These are phyloP conservation scores for Plasmodium gonderi DNA, from an alignment of 169 alveolate species.

Conservation along the genomic window DNA sequence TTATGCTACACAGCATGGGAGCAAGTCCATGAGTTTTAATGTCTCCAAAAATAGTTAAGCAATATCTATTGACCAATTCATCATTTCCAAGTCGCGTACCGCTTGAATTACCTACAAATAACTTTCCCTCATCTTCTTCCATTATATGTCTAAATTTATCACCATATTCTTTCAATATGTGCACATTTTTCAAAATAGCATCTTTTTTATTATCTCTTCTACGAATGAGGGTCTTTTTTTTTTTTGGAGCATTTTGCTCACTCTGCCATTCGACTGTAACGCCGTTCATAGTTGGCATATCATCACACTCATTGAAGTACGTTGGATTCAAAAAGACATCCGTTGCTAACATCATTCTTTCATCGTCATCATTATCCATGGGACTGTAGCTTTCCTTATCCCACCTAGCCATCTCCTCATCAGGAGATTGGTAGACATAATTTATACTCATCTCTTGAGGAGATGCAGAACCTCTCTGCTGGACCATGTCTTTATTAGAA, in stretches of 20 bases:
- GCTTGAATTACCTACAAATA: background rate
- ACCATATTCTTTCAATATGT: conserved; percentile 12
- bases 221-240: background rate
- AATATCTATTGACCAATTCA: background rate
- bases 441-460: no score
- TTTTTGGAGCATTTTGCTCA: background rate
- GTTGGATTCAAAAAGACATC: background rate
- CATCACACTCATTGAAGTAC: background rate
- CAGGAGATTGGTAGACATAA: no score
- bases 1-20: background rate
- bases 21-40: background rate
- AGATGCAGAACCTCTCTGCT: background rate
- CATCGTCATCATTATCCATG: no score
- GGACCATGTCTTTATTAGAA: background rate
- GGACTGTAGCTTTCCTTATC: no score
- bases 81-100: background rate
- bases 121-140: background rate
- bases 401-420: no score
- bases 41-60: conserved; percentile 11
- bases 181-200: conserved; percentile 23
- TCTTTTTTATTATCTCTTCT: conserved; percentile 4
- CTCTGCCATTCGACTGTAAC: background rate
- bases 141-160: conserved; percentile 1
- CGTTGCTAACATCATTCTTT: background rate
- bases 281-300: background rate